Conservation (phyloP, 257 asterid genomes). For the Nicotiana paniculata region DNA sequence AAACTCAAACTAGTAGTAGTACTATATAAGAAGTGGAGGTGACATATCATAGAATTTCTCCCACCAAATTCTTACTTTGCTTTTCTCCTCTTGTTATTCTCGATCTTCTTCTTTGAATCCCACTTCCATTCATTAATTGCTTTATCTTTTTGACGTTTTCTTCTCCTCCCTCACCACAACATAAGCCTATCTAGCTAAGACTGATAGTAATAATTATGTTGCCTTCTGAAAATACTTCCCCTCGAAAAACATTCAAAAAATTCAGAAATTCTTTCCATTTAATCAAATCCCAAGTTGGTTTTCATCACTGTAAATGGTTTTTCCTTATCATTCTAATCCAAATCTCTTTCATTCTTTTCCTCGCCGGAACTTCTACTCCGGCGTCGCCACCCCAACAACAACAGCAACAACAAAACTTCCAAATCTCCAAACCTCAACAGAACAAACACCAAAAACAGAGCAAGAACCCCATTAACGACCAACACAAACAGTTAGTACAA, state of each 20-base stretch:
- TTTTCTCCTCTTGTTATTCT: background rate
- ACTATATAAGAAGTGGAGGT: background rate
- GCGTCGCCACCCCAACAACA: constrained; percentile 5
- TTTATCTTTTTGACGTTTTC: background rate
- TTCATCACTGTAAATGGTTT: constrained; percentile 14
- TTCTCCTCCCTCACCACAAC: background rate
- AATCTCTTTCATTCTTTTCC: constrained; percentile 13
- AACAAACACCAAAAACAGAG: background rate
- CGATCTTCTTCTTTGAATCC: background rate
- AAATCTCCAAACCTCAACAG: background rate
- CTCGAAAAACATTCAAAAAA: constrained; percentile 12
- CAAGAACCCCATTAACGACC: background rate
- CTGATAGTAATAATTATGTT: background rate
- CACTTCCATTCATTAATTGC: background rate
- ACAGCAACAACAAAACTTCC: background rate
- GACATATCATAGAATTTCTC: background rate
- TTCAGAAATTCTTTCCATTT: constrained; percentile 4
- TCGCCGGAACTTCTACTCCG: constrained; percentile 19
- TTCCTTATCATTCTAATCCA: constrained; percentile 8
- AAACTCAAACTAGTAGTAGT: background rate
- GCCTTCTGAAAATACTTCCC: constrained; percentile 6
- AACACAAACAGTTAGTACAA: background rate
- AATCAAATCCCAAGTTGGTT: constrained; percentile 15
- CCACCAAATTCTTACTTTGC: background rate
- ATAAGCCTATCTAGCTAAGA: background rate